Percentiles rank a stretch among this genome's conserved stretches.
phyloP scores from a whole-genome alignment of 352 stramenopile species.

The Lagenidium sp. region DNA sequence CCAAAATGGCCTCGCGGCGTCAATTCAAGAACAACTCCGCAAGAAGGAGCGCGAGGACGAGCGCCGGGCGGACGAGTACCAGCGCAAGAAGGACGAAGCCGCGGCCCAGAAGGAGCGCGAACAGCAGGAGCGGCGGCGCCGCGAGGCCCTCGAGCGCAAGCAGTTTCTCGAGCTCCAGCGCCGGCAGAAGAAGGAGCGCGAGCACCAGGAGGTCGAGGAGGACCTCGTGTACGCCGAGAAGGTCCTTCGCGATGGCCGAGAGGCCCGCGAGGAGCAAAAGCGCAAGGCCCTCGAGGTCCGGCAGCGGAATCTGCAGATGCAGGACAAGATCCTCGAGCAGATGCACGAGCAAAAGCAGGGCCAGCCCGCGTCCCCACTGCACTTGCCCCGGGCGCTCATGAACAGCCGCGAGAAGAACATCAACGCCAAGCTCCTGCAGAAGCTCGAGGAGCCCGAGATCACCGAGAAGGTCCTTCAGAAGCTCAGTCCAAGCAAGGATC shows the following conservation, averaged over 20 bases:
- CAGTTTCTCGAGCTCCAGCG: conserved; percentile 39
- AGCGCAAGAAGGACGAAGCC: conserved; percentile 38
- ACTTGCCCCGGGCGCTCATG: conserved; percentile 51
- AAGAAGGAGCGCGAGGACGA: conserved; percentile 48
- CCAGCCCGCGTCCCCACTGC: conserved; percentile 37
- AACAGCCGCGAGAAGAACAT: conserved; percentile 50
- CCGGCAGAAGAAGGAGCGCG: conserved; percentile 38
- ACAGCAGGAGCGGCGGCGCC: conserved; percentile 17
- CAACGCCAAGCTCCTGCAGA: conserved; percentile 59
- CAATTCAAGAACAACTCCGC: conserved; percentile 36
- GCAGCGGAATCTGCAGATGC: conserved; percentile 48
- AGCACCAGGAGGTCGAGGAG: conserved; percentile 48
- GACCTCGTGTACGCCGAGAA: conserved; percentile 44
- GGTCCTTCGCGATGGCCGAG: conserved; percentile 34
- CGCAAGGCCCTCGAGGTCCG: conserved; percentile 19
- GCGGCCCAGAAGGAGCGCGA: conserved; percentile 25
- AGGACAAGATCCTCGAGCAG: conserved; percentile 47
- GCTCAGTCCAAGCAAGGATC: conserved; percentile 43
- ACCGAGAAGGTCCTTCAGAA: conserved; percentile 51
- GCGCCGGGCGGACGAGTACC: conserved; percentile 45
- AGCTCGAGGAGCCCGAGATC: conserved; percentile 45
- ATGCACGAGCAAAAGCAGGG: conserved; percentile 48
- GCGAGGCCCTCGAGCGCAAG: conserved; percentile 44
- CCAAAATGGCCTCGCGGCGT: conserved; percentile 25
- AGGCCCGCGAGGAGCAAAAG: conserved; percentile 35